phyloP scores from a whole-genome alignment of 179 eudicot genomes.

The Vitellaria paradoxa region DNA sequence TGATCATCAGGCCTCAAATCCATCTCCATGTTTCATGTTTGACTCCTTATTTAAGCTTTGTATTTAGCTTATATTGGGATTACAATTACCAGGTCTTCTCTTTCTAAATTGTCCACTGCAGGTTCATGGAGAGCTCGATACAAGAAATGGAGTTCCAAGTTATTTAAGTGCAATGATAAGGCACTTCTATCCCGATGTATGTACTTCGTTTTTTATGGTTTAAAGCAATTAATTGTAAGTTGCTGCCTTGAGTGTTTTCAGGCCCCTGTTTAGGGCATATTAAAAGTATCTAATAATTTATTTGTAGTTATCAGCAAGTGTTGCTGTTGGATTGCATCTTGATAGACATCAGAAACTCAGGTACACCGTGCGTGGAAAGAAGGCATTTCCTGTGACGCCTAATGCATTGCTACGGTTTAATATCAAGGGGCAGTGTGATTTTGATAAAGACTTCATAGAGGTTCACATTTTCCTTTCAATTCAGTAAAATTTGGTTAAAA shows the following conservation, averaged over 20 bases:
- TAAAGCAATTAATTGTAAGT: not conserved
- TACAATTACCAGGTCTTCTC: not conserved
- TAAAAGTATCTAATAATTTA: conserved; percentile 15
- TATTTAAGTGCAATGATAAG: conserved; percentile 49
- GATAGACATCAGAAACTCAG: conserved; percentile 57
- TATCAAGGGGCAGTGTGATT: conserved; percentile 66
- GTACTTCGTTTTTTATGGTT: conserved; percentile 15
- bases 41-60: too few relatives aligned
- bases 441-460: conserved; percentile 67
- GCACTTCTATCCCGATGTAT: conserved; percentile 59
- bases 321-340: conserved; percentile 71
- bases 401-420: conserved; percentile 50
- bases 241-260: not conserved
- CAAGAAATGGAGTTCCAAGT: conserved; percentile 60
- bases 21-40: not conserved
- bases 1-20: too few relatives aligned
- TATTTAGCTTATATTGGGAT: too few relatives aligned
- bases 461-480: conserved; percentile 31
- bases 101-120: conserved; percentile 18
- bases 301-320: conserved; percentile 49
- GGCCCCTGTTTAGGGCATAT: not conserved
- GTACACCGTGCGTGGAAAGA: conserved; percentile 61
- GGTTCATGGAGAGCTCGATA: conserved; percentile 85
- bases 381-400: conserved; percentile 65
- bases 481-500: not conserved